Conservation (phyloP, 352 stramenopile species). For the Pythium phragmiticola region DNA sequence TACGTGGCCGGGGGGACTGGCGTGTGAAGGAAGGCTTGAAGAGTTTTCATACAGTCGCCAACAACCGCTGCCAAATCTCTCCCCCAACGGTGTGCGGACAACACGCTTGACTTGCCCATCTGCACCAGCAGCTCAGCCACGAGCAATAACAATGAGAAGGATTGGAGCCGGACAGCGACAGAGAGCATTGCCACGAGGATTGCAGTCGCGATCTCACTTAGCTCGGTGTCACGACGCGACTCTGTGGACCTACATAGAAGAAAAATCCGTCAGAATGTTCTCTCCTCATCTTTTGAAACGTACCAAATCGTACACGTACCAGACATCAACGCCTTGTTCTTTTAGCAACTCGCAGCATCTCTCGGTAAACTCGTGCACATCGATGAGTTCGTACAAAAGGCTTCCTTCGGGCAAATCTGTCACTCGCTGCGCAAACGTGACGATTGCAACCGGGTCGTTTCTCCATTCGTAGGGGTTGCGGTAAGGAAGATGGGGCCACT, state of each 20-base stretch:
- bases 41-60: slow-evolving; percentile 5
- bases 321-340: slow-evolving; percentile 24
- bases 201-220: slow-evolving; percentile 33
- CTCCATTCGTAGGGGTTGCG: slow-evolving; percentile 53
- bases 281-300: not conserved
- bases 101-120: slow-evolving; percentile 2
- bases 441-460: slow-evolving; percentile 31
- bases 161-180: slow-evolving; percentile 62
- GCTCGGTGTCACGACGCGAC: not conserved
- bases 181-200: slow-evolving; percentile 42
- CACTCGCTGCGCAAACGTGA: slow-evolving; percentile 55
- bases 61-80: slow-evolving; percentile 1
- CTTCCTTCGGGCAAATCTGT: slow-evolving; percentile 48
- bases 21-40: slow-evolving; percentile 31
- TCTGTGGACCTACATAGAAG: not conserved
- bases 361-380: slow-evolving; percentile 39
- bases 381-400: slow-evolving; percentile 68
- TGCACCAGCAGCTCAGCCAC: slow-evolving; percentile 36
- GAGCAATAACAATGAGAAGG: slow-evolving; percentile 51
- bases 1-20: slow-evolving; percentile 47
- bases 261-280: slow-evolving; percentile 2
- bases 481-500: slow-evolving; percentile 71
- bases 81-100: not conserved
- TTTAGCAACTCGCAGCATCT: slow-evolving; percentile 27
- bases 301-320: not conserved